phyloP scores from a whole-genome alignment of 2,329 filamentous ascomycete species.

The Aspergillus sp. region DNA sequence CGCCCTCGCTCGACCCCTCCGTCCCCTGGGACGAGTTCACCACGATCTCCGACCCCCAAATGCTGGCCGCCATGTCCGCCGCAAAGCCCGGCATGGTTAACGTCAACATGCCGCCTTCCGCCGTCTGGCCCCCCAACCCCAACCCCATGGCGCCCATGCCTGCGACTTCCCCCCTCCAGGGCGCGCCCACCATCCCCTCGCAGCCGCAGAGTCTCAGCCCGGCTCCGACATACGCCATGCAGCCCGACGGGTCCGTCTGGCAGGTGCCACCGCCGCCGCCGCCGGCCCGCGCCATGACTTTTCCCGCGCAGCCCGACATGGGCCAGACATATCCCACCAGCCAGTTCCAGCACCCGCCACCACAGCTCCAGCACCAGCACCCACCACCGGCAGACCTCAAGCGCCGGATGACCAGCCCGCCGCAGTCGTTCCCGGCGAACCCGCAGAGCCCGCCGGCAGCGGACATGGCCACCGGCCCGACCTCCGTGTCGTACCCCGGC shows the following conservation, averaged over 20 bases:
- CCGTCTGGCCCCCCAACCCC: conserved; percentile 29
- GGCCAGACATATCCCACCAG: conserved; percentile 23
- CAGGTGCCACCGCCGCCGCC: conserved; percentile 27
- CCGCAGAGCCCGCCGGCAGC: conserved; percentile 24
- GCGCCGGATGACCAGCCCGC: conserved; percentile 36
- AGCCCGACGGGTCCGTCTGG: conserved; percentile 37
- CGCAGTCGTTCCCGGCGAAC: conserved; percentile 23
- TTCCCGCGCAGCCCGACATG: conserved; percentile 31
- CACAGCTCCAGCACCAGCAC: conserved; percentile 29
- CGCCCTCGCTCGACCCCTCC: conserved; percentile 29
- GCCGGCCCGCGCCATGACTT: conserved; percentile 32
- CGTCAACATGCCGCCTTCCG: conserved; percentile 31
- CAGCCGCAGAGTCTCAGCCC: conserved; percentile 31
- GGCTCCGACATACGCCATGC: conserved; percentile 29
- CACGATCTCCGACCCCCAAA: conserved; percentile 34
- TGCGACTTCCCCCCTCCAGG: conserved; percentile 26
- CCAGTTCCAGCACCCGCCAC: conserved; percentile 26
- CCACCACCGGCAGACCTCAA: conserved; percentile 33
- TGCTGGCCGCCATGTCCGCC: conserved; percentile 31
- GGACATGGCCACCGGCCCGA: conserved; percentile 25
- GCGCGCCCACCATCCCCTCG: conserved; percentile 28
- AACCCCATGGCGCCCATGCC: conserved; percentile 27
- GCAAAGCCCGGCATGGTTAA: conserved; percentile 32
- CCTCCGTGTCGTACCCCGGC: conserved; percentile 29
- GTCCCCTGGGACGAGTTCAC: conserved; percentile 39